Percentiles rank a stretch among this genome's conserved stretches.
phyloP scores from a whole-genome alignment of 441 rosid genomes.

The Erysimum pusillum region DNA sequence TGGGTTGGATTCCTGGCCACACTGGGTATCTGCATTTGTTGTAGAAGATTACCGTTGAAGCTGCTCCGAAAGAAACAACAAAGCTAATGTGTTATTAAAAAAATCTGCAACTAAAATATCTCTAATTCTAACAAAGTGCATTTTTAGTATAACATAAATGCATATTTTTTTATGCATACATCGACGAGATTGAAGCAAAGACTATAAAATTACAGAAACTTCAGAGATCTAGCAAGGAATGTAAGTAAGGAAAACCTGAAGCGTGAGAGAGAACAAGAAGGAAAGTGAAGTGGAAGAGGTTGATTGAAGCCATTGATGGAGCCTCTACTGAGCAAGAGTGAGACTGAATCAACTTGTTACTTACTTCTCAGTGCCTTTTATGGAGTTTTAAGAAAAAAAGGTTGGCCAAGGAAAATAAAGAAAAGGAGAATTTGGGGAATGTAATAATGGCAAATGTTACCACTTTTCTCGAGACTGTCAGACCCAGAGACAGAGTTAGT shows the following conservation, averaged over 20 bases:
- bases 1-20: conserved; percentile 96
- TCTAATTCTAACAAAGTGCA: not conserved
- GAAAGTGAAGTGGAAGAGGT: conserved; percentile 42
- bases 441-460: conserved; percentile 43
- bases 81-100: not conserved
- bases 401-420: not conserved
- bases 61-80: conserved; percentile 46
- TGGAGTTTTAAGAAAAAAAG: not conserved
- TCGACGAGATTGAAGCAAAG: not conserved
- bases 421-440: conserved; percentile 30
- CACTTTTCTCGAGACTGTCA: conserved; percentile 45
- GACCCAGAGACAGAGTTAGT: conserved; percentile 26
- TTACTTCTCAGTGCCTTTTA: conserved; percentile 29
- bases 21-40: conserved; percentile 88
- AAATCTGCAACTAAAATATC: conserved; percentile 14
- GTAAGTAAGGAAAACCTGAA: conserved; percentile 54
- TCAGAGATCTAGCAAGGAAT: not conserved
- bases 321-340: conserved; percentile 23
- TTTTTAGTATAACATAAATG: not conserved
- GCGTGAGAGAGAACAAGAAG: conserved; percentile 53
- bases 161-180: not conserved
- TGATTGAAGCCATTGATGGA: conserved; percentile 47
- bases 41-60: conserved; percentile 66
- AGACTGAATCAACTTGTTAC: conserved; percentile 28
- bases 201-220: not conserved